Conservation (phyloP, 495 filamentous ascomycete genomes). For the Aspergillus nidulans region DNA sequence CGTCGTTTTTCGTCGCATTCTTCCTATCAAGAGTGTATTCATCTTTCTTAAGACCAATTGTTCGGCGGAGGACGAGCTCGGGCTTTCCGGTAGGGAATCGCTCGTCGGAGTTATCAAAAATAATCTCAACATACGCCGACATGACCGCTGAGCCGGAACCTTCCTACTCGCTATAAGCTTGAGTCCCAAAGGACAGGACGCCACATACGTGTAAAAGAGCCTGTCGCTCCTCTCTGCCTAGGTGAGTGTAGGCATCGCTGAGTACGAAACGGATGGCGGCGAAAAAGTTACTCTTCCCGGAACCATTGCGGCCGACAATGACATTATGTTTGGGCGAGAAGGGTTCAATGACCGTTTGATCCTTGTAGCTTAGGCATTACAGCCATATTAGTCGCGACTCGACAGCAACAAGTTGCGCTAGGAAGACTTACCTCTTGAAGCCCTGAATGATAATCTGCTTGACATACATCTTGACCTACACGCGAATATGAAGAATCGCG, state of each 20-base stretch:
- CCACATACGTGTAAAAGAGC: conserved; percentile 74
- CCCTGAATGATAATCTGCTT: conserved; percentile 99
- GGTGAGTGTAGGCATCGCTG: conserved; percentile 94
- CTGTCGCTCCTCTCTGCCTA: conserved; percentile 93
- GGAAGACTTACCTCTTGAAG: conserved; percentile 81
- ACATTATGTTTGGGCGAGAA: conserved; percentile 98
- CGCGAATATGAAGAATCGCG: conserved; percentile 25
- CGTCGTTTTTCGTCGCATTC: conserved; percentile 90
- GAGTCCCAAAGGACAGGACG: neutral
- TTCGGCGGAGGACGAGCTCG: conserved; percentile 84
- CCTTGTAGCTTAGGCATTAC: conserved; percentile 74
- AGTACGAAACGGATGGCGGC: conserved; percentile 98
- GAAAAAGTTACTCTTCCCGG: conserved; percentile 99
- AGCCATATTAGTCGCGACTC: neutral
- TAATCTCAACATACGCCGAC: conserved; percentile 98
- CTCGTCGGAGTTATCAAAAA: conserved; percentile 96
- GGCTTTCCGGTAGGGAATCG: conserved; percentile 92
- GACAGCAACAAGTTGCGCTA: neutral
- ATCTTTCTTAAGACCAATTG: conserved; percentile 96
- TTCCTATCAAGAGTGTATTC: conserved; percentile 97
- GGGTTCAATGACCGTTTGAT: conserved; percentile 96
- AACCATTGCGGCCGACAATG: conserved; percentile 98
- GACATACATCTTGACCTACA: conserved; percentile 77
- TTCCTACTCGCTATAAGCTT: conserved; percentile 53
- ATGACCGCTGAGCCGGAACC: conserved; percentile 96